phyloP scores from a whole-genome alignment of 2,329 filamentous ascomycete species.

The Helicocarpus griseus region DNA sequence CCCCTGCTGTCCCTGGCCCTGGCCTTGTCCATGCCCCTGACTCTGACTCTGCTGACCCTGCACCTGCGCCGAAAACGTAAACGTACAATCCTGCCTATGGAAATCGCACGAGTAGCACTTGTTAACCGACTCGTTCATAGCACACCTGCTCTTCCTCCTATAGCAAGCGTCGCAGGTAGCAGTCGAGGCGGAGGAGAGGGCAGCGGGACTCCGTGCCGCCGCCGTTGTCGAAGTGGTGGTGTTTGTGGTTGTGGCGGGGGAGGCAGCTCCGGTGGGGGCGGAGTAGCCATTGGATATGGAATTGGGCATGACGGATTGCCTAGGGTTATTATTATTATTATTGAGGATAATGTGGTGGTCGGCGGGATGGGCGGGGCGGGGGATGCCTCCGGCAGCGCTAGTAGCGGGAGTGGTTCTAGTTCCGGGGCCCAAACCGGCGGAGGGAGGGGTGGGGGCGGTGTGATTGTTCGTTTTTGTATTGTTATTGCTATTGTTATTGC shows the following conservation, averaged over 20 bases:
- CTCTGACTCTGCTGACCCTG: background rate
- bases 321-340: background rate
- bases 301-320: background rate
- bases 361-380: slow-evolving; percentile 1
- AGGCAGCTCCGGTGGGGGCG: background rate
- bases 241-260: background rate
- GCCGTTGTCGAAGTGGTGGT: background rate
- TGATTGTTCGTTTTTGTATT: too few species aligned
- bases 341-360: background rate
- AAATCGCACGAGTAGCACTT: slow-evolving; percentile 38
- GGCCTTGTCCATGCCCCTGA: background rate
- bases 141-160: slow-evolving; percentile 33
- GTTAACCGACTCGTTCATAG: slow-evolving; percentile 35
- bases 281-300: background rate
- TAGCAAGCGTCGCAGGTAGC: slow-evolving; percentile 34
- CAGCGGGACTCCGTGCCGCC: background rate
- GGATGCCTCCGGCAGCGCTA: background rate
- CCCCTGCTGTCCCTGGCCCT: slow-evolving; percentile 2
- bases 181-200: background rate
- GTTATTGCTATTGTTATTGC: too few species aligned
- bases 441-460: background rate
- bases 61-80: slow-evolving; percentile 17
- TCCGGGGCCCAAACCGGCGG: background rate
- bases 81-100: slow-evolving; percentile 36
- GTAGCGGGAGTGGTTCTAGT: background rate